These are phyloP conservation scores for Chrysoporthe puriensis DNA, from an alignment of 2,329 filamentous ascomycete species.

Conservation along the genomic window DNA sequence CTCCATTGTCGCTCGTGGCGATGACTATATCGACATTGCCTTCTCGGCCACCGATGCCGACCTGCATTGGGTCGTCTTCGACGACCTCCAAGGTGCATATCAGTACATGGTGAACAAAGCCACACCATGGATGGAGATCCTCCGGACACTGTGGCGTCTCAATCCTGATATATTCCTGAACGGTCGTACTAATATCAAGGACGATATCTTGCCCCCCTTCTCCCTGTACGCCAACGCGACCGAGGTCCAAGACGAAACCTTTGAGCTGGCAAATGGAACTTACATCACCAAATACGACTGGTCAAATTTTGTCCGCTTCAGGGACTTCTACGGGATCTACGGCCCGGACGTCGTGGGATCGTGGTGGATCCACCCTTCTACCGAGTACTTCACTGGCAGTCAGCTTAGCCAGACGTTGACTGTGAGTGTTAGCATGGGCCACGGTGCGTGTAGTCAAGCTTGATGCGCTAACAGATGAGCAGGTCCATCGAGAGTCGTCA, in stretches of 20 bases:
- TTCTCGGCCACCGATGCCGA: conserved; percentile 52
- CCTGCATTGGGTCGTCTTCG: conserved; percentile 56
- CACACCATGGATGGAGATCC: conserved; percentile 52
- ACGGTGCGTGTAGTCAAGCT: neutral
- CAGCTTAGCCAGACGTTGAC: conserved; percentile 57
- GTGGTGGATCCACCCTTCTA: conserved; percentile 55
- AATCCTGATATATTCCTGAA: conserved; percentile 52
- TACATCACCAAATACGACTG: conserved; percentile 58
- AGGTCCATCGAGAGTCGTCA: conserved; percentile 52
- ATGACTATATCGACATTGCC: conserved; percentile 47
- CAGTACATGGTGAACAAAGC: conserved; percentile 58
- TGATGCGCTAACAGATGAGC: neutral
- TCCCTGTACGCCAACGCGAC: conserved; percentile 47
- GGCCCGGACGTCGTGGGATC: conserved; percentile 49
- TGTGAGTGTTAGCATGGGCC: neutral
- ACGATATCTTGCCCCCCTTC: conserved; percentile 49
- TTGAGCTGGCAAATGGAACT: conserved; percentile 49
- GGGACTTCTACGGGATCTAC: conserved; percentile 55
- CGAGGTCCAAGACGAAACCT: conserved; percentile 59
- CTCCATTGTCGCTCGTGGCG: conserved; percentile 41
- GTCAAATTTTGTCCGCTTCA: conserved; percentile 38
- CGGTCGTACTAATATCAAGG: conserved; percentile 49
- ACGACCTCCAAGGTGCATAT: conserved; percentile 54
- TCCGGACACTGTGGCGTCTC: conserved; percentile 53
- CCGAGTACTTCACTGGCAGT: conserved; percentile 57